Evolutionary conservation across 257 asterid genomes (phyloP), one percentile per base, ranked within the genome.

Genomic region (Penstemon davidsonii): DNA sequence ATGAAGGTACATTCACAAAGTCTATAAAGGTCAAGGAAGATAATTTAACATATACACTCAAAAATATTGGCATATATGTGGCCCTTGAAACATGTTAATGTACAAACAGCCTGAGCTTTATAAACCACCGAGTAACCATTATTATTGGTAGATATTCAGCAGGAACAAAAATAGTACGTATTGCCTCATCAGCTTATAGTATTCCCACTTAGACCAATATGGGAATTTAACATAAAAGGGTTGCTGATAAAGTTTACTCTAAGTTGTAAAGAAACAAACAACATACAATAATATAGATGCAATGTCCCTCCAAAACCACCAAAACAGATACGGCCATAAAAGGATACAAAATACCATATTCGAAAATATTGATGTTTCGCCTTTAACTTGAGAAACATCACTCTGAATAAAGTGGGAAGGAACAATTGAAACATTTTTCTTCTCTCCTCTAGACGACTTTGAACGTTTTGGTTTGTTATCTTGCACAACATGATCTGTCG

Each of bases 271-370:
- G 73, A 57, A 55, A 66, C 60, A 50, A 54, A 63, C 9, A 39
- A 65, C 15, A 47, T 61, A 46, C 40, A 49, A 73, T 5, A 69
- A 38, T 56, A 4, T 37, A 60, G 68, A 52, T 25, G 51, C 47
- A 36, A 56, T 46, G 40, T 37, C 6, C 19, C 54, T 62, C 38
- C 66, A 25, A 9, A 47, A 52, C 59, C 8, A 55, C 50, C n/a
- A 6, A 10, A 67, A 64, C 45, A 50, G 9, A 52, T 47, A 40
- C 15, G 65, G 50, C 55, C 33, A 13, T 61, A 50, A 62, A 12
- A 90, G 98, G 98, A 93, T 93, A 93, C 98, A 88, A 59, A 90
- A 84, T 55, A 86, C 70, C 88, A 87, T 76, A 76, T 79, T 80
- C 37, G 82, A 69, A 72, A 93, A 88, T 78, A 90, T 74, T 66